Evolutionary conservation across 1,284 basidiomycete genomes (phyloP).

Genomic region (Xanthoconium separans): DNA sequence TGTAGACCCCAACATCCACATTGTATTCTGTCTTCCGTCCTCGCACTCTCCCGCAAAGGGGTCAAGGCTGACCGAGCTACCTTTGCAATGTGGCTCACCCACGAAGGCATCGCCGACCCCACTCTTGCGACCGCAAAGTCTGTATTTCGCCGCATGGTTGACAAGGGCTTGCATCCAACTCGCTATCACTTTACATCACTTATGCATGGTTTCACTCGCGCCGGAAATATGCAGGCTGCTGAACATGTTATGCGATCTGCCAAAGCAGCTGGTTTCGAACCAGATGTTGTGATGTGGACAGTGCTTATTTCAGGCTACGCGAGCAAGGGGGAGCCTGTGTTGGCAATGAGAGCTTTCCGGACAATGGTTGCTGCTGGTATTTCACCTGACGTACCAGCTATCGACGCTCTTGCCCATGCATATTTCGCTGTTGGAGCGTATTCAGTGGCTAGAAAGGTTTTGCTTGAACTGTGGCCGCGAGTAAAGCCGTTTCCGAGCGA

Average conservation of each 20-base stretch:
- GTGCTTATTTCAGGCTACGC: slow-evolving; percentile 68
- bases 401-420: slow-evolving; percentile 68
- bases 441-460: slow-evolving; percentile 47
- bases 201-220: slow-evolving; percentile 61
- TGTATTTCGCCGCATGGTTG: slow-evolving; percentile 55
- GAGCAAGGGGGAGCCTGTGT: slow-evolving; percentile 50
- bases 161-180: slow-evolving; percentile 64
- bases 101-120: slow-evolving; percentile 51
- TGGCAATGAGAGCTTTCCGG: slow-evolving; percentile 55
- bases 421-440: slow-evolving; percentile 58
- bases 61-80: slow-evolving; percentile 56
- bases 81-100: slow-evolving; percentile 58
- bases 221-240: slow-evolving; percentile 55
- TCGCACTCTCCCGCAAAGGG: slow-evolving; percentile 45
- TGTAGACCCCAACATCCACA: slow-evolving; percentile 42
- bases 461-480: slow-evolving; percentile 62
- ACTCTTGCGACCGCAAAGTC: slow-evolving; percentile 51
- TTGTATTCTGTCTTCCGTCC: slow-evolving; percentile 43
- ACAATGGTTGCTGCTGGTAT: slow-evolving; percentile 61
- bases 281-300: slow-evolving; percentile 68
- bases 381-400: slow-evolving; percentile 62
- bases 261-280: slow-evolving; percentile 45
- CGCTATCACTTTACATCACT: slow-evolving; percentile 67
- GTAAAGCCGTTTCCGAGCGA: slow-evolving; percentile 60
- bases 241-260: slow-evolving; percentile 52